Conservation (phyloP, 768 basidiomycete genomes). For the Rhizopogon roseolus region DNA sequence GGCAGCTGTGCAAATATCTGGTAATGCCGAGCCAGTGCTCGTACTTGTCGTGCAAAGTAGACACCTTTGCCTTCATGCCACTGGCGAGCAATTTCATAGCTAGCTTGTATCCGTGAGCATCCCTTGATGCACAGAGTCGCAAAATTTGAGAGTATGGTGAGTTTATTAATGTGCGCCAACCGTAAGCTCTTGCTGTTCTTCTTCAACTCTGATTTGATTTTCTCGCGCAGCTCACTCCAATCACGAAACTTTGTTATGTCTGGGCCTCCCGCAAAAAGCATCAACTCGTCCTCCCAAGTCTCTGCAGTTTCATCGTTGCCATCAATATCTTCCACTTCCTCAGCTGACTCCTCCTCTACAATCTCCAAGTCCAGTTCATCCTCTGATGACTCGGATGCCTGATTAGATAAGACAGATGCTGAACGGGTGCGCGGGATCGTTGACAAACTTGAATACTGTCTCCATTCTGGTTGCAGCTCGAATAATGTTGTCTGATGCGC, state of each 20-base stretch:
- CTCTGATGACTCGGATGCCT: too few relatives aligned
- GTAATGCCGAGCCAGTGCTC: slow-evolving; percentile 29
- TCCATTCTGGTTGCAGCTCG: background rate
- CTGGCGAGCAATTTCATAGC: too few relatives aligned
- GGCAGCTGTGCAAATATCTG: slow-evolving; percentile 31
- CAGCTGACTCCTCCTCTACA: background rate
- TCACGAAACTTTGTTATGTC: slow-evolving; percentile 4
- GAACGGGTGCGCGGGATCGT: background rate
- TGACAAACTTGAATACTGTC: background rate
- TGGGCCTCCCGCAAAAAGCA: slow-evolving; percentile 9
- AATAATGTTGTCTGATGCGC: background rate
- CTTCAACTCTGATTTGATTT: slow-evolving; percentile 27
- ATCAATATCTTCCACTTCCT: background rate
- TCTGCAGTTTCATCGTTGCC: slow-evolving; percentile 5
- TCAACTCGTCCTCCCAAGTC: slow-evolving; percentile 19
- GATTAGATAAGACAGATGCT: background rate
- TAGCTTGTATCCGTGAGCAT: slow-evolving; percentile 20
- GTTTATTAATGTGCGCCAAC: slow-evolving; percentile 26
- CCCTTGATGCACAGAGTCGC: slow-evolving; percentile 16
- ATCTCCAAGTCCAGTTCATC: too few relatives aligned
- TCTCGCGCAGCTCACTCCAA: slow-evolving; percentile 21
- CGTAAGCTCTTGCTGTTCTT: slow-evolving; percentile 15
- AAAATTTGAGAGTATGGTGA: slow-evolving; percentile 29
- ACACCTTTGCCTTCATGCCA: slow-evolving; percentile 26
- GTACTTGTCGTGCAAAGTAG: slow-evolving; percentile 23